Conservation (phyloP, 148 eudicot species). For the Euryodendron excelsum region DNA sequence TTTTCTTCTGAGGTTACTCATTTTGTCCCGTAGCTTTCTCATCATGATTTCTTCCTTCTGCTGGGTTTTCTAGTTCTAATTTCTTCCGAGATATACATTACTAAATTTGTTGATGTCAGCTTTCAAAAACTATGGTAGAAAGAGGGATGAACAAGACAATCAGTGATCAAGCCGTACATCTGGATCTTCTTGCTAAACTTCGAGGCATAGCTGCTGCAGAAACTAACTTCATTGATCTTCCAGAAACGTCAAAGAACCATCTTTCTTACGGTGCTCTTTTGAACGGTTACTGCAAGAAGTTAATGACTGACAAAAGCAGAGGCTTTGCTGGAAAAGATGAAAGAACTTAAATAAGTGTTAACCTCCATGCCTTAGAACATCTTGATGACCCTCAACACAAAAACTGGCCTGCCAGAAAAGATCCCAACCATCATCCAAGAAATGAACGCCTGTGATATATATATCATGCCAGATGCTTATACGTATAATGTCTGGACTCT, state of each 20-base stretch:
- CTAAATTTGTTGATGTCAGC: conserved; percentile 42
- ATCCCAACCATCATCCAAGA: conserved; percentile 74
- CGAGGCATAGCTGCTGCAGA: conserved; percentile 79
- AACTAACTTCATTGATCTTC: conserved; percentile 67
- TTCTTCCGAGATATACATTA: neutral
- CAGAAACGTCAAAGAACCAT: conserved; percentile 64
- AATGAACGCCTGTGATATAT: conserved; percentile 77
- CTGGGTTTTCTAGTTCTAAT: neutral
- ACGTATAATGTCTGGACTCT: conserved; percentile 92
- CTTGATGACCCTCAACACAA: conserved; percentile 75
- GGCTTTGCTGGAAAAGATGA: conserved; percentile 85
- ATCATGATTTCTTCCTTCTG: neutral
- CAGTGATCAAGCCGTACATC: conserved; percentile 89
- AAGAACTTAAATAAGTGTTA: conserved; percentile 70
- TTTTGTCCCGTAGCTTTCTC: neutral
- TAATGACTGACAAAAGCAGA: conserved; percentile 80
- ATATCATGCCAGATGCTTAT: conserved; percentile 67
- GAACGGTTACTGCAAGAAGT: conserved; percentile 84
- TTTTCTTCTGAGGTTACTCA: neutral
- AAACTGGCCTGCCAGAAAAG: conserved; percentile 61
- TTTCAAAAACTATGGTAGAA: conserved; percentile 73
- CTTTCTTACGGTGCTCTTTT: conserved; percentile 84
- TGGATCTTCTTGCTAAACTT: conserved; percentile 83
- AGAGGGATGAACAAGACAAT: conserved; percentile 88
- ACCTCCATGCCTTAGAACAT: conserved; percentile 89